These are phyloP conservation scores for Spatholobus suberectus DNA, from an alignment of 306 rosid genomes.

Conservation along the genomic window DNA sequence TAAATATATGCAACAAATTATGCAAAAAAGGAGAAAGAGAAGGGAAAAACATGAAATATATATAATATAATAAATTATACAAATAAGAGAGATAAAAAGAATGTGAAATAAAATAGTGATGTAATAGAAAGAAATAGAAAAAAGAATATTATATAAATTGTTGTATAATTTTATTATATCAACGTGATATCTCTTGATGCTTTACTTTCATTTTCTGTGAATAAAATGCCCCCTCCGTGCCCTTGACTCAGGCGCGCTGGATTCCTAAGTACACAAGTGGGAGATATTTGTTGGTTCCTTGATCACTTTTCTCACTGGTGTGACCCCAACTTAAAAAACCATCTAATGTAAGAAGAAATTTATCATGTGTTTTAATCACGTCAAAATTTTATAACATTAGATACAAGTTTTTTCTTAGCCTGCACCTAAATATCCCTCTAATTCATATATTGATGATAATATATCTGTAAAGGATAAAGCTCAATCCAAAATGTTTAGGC, in stretches of 20 bases:
- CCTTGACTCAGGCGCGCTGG: no score
- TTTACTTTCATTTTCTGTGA: no score
- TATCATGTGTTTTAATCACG: no score
- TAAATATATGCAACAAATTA: background rate
- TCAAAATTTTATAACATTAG: no score
- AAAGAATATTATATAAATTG: background rate
- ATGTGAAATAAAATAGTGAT: background rate
- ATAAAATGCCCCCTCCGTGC: no score
- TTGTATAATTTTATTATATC: background rate
- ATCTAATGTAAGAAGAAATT: background rate
- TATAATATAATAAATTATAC: no score
- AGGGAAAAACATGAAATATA: background rate
- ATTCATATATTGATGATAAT: no score
- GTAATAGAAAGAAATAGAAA: background rate
- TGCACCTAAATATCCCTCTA: no score
- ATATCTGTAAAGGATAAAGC: no score
- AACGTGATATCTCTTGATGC: background rate
- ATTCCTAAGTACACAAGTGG: constrained; percentile 13
- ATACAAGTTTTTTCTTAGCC: no score
- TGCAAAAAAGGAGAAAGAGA: background rate
- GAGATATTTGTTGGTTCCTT: constrained; percentile 19
- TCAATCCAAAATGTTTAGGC: no score
- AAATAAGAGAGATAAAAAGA: background rate
- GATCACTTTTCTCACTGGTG: background rate
- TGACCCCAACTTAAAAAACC: background rate